A percentile compares a stretch with the other conserved stretches of the same genome.
Conservation (phyloP, 495 filamentous ascomycete genomes). For the Talaromyces stipitatus region DNA sequence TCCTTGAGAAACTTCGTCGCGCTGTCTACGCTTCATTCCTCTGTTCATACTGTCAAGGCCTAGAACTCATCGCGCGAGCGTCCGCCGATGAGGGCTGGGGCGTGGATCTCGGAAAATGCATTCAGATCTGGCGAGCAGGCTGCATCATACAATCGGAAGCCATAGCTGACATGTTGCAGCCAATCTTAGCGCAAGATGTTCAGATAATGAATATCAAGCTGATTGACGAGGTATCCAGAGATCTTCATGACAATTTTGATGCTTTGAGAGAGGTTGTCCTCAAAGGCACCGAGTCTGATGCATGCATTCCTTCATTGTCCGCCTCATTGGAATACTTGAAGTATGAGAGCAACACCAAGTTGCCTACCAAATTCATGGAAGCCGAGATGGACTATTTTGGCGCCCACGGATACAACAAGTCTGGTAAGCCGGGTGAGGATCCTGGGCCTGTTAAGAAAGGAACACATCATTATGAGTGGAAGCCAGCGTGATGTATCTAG, state of each 20-base stretch:
- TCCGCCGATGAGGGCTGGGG: slow-evolving; percentile 57
- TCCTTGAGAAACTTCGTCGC: slow-evolving; percentile 52
- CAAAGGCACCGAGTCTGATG: slow-evolving; percentile 51
- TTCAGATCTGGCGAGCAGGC: slow-evolving; percentile 65
- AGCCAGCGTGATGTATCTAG: slow-evolving; percentile 17
- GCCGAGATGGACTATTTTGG: slow-evolving; percentile 73
- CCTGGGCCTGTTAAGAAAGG: slow-evolving; percentile 33
- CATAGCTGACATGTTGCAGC: slow-evolving; percentile 52
- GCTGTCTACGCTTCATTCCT: slow-evolving; percentile 60
- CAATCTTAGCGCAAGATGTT: slow-evolving; percentile 24
- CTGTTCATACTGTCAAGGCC: slow-evolving; percentile 56
- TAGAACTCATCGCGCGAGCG: slow-evolving; percentile 57
- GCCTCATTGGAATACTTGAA: slow-evolving; percentile 66
- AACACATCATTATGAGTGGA: slow-evolving; percentile 37
- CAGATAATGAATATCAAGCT: slow-evolving; percentile 35
- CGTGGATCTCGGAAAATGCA: slow-evolving; percentile 48
- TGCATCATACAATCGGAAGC: slow-evolving; percentile 68
- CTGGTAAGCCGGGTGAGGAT: slow-evolving; percentile 32
- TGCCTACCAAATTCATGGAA: slow-evolving; percentile 68
- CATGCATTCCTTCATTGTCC: slow-evolving; percentile 55
- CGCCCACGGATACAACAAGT: slow-evolving; percentile 57
- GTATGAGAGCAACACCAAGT: slow-evolving; percentile 44
- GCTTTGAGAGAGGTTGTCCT: slow-evolving; percentile 50
- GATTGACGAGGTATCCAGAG: slow-evolving; percentile 42
- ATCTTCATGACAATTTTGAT: slow-evolving; percentile 44